Evolutionary conservation across 148 eudicot genomes (phyloP), one percentile per base, ranked within the genome.

Genomic region (Nyssa sinensis): DNA sequence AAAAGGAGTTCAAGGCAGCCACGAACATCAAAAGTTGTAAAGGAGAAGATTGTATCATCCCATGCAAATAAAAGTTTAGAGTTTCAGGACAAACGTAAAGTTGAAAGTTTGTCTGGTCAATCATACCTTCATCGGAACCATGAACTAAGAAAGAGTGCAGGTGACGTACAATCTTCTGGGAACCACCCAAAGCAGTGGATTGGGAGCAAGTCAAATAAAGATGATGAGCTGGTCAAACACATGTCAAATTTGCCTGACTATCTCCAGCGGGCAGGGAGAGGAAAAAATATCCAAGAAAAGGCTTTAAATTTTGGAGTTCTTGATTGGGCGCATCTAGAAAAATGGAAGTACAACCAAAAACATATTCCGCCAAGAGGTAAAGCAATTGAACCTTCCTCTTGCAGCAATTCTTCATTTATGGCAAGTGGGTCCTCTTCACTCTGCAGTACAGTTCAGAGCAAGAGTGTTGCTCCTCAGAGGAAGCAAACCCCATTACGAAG

Each of bases 201-300:
- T 60, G 79, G 69, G 68, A 81, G 39, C 59, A 64, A 65, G 70
- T 64, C 6, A 49, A 74, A 53, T 67, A 77, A 72, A 60, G 87
- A 89, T 39, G 91, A 84, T 65, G 97, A 87, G 80, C 89, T 93
- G 0, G 84, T 91, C 53, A 91, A 76, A 86, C 85, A 91, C 81
- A 89, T 93, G 98, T 89, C 90, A 10, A 85, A 88, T 72, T 81
- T 93, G 73, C 98, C 98, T 27, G 85, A 84, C 64, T 93, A 82
- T 87, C 97, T 93, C 31, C 91, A 88, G 79, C 77, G 37, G 37
- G 72, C 67, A 39, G 83, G 81, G 66, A 89, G 76, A 69, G 88
- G 82, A 71, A 86, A 85, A 58, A 87, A 76, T 29, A 14, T 74
- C 39, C 93, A 83, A 72, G 97, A 77, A 64, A 93, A 83, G 41